A percentile compares a stretch with the other conserved stretches of the same genome.
These are phyloP conservation scores for Rhodotorula babjevae DNA, from an alignment of 768 basidiomycete genomes.

Conservation along the genomic window DNA sequence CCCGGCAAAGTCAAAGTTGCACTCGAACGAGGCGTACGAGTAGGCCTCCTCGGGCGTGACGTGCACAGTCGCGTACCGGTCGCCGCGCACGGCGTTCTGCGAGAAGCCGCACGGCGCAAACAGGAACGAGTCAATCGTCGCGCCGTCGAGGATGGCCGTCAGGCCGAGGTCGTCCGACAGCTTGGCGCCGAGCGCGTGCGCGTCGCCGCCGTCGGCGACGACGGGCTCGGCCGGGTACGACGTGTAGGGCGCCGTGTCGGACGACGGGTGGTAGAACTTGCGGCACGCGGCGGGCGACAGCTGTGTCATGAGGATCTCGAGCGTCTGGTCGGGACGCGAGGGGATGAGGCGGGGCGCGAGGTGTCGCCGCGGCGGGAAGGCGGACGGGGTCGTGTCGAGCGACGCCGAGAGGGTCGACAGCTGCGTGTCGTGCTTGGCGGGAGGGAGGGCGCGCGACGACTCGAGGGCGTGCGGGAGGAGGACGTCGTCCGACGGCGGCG, in stretches of 20 bases:
- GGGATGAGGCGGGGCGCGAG: neutral
- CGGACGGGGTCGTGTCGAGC: slow-evolving; percentile 31
- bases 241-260: slow-evolving; percentile 38
- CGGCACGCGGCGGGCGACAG: slow-evolving; percentile 68
- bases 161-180: slow-evolving; percentile 74
- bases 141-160: slow-evolving; percentile 71
- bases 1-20: slow-evolving; percentile 68
- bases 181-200: slow-evolving; percentile 54
- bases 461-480: slow-evolving; percentile 40
- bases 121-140: slow-evolving; percentile 82
- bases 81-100: slow-evolving; percentile 77
- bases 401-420: slow-evolving; percentile 40
- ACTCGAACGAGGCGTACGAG: slow-evolving; percentile 98
- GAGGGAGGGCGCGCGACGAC: slow-evolving; percentile 33
- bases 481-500: slow-evolving; percentile 55
- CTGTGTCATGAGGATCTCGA: slow-evolving; percentile 96
- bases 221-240: slow-evolving; percentile 20
- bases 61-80: slow-evolving; percentile 97
- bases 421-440: slow-evolving; percentile 35
- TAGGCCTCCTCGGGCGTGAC: slow-evolving; percentile 97
- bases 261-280: slow-evolving; percentile 63
- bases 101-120: slow-evolving; percentile 96
- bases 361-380: slow-evolving; percentile 13
- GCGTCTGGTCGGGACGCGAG: slow-evolving; percentile 70
- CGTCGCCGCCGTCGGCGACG: slow-evolving; percentile 52